Base-by-base conservation (phyloP, 2,329 filamentous ascomycete species). In the Monosporascus sp. region DNA sequence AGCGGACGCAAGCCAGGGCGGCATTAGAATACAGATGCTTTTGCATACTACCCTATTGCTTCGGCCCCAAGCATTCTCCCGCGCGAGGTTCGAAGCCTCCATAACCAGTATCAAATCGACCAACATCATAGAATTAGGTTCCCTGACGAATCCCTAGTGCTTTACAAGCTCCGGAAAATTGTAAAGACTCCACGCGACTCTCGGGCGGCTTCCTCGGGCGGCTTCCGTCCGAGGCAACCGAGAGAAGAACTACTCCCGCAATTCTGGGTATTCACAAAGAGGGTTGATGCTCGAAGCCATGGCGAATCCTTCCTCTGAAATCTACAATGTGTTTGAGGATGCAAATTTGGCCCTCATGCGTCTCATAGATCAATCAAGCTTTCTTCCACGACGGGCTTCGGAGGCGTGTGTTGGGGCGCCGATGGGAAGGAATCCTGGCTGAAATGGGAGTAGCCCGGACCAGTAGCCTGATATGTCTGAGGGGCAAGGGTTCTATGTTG, bases 361-460 rank as follows among this genome's bases (percentile, higher is more conserved):
- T 24, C 50, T 59, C 52, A 92, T 57, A 93, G 76, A 69, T 94
- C 89, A 70, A 94, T 94, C 64, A 94, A 72, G 54, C 85, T 87
- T 70, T 93, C 89, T 70, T 93, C 89, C 47, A 87, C 78, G 1
- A 74, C 78, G 16, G 80, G 80, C 63, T 77, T 76, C 66, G 70
- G 77, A 50, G 81, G 83, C 27, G 81, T 78, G 67, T 86, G 82
- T 55, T 85, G 81, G 17, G 85, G 84, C 27, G 81, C 83, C 2
- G 80, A 75, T 1, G 88, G 87, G 63, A 90, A 89, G 3, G 79
- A 73, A 24, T 86, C 81, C 63, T 83, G 81, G 3, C 70, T 72
- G 62, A 83, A 86, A 7, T 76, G 74, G 11, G 68, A 56, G 56
- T 83, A 81, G 3, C 70, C 72, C 43, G 66, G 51, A 16, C 51